phyloP scores from a whole-genome alignment of 2,329 filamentous ascomycete genomes.

The Pochonia chlamydosporia region DNA sequence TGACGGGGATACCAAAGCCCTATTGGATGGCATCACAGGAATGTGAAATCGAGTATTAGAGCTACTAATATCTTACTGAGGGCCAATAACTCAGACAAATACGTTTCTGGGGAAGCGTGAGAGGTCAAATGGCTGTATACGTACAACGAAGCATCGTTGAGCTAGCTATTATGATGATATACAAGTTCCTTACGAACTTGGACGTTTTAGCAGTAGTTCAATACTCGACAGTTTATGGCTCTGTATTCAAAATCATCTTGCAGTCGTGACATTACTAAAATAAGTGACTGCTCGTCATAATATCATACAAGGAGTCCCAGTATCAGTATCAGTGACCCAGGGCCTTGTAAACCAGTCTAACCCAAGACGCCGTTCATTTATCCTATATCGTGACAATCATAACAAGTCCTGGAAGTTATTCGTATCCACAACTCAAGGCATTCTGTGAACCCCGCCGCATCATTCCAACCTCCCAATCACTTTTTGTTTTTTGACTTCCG shows the following conservation, averaged over 20 bases:
- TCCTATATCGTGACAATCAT: not conserved
- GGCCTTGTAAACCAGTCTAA: not conserved
- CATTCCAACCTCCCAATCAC: constrained; percentile 9
- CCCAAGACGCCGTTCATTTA: not conserved
- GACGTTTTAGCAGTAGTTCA: too few species aligned
- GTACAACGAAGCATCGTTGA: not conserved
- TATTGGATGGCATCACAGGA: not conserved
- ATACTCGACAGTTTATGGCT: too few species aligned
- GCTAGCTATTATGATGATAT: not conserved
- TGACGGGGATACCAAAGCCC: not conserved
- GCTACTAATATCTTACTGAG: not conserved
- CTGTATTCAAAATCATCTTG: too few species aligned
- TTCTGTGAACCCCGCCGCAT: not conserved
- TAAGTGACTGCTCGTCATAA: too few species aligned
- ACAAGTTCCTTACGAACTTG: not conserved
- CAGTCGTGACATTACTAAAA: too few species aligned
- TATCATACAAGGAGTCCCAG: not conserved
- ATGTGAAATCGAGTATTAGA: not conserved
- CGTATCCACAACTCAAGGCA: too few species aligned
- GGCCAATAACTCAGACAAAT: not conserved
- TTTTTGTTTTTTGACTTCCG: constrained; percentile 30
- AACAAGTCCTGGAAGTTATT: not conserved
- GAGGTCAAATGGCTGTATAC: not conserved
- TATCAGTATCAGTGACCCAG: not conserved
- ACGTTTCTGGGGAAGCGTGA: not conserved